Conservation (phyloP, 225 moss, liverwort and hornwort genomes). For the Rhytidiadelphus loreus region DNA sequence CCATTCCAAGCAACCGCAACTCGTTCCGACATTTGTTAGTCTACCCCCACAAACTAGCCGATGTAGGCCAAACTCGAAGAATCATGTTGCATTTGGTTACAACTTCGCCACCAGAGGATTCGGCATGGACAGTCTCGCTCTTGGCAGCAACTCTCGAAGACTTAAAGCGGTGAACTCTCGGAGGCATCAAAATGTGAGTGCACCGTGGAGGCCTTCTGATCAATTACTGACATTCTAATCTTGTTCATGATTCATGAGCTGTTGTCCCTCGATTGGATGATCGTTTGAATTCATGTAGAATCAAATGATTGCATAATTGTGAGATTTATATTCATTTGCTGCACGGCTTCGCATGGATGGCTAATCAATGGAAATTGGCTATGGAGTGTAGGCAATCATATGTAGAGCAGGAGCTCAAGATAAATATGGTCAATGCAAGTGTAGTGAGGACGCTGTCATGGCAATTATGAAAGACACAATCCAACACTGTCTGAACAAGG, state of each 20-base stretch:
- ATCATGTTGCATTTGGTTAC: neutral
- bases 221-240: neutral
- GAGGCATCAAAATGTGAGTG: neutral
- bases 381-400: neutral
- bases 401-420: constrained; percentile 7
- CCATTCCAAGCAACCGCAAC: neutral
- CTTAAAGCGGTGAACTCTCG: neutral
- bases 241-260: neutral
- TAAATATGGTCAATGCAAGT: constrained; percentile 12
- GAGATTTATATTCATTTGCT: neutral
- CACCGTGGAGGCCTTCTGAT: neutral
- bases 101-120: neutral
- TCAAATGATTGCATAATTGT: neutral
- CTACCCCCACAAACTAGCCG: neutral
- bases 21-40: neutral
- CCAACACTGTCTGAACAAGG: constrained; percentile 27
- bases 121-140: neutral
- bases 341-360: neutral
- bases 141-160: neutral
- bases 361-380: neutral
- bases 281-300: neutral
- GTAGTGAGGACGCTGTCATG: constrained; percentile 23
- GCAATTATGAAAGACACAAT: constrained; percentile 25
- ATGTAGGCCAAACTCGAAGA: neutral
- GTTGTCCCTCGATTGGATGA: neutral